phyloP scores from a whole-genome alignment of 495 filamentous ascomycete genomes.

The Penicillium waksmanii region DNA sequence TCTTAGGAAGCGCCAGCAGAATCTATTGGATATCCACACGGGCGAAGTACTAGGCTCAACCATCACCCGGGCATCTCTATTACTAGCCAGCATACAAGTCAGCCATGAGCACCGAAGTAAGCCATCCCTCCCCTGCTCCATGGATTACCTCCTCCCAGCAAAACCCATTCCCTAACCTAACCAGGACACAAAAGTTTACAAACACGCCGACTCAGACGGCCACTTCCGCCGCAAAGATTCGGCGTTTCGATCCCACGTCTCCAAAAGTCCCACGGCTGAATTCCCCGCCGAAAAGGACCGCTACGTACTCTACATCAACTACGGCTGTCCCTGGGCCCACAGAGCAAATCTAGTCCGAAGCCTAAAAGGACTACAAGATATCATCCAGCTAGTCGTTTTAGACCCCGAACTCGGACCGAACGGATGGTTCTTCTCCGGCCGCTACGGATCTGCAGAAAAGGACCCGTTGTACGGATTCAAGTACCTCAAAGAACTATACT shows the following conservation, averaged over 20 bases:
- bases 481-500: constrained; percentile 73
- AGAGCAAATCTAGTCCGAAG: constrained; percentile 73
- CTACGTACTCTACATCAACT: constrained; percentile 79
- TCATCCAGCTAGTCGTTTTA: constrained; percentile 70
- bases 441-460: constrained; percentile 54
- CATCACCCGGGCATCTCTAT: not conserved
- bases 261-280: constrained; percentile 54
- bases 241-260: constrained; percentile 53
- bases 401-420: constrained; percentile 67
- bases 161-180: not conserved
- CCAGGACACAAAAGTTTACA: constrained; percentile 32
- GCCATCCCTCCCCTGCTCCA: not conserved
- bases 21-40: too few relatives aligned
- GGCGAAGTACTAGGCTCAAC: too few relatives aligned
- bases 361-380: constrained; percentile 77
- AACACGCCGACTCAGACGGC: constrained; percentile 50
- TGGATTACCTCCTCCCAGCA: not conserved
- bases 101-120: constrained; percentile 18
- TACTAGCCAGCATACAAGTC: not conserved
- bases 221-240: constrained; percentile 54
- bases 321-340: constrained; percentile 84
- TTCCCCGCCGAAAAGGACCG: constrained; percentile 76
- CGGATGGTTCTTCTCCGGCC: constrained; percentile 75
- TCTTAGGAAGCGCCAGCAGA: too few relatives aligned
- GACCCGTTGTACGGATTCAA: constrained; percentile 70